Percentiles rank a stretch among this genome's conserved stretches.
phyloP scores from a whole-genome alignment of 169 alveolate genomes.

The Perkinsus chesapeaki region DNA sequence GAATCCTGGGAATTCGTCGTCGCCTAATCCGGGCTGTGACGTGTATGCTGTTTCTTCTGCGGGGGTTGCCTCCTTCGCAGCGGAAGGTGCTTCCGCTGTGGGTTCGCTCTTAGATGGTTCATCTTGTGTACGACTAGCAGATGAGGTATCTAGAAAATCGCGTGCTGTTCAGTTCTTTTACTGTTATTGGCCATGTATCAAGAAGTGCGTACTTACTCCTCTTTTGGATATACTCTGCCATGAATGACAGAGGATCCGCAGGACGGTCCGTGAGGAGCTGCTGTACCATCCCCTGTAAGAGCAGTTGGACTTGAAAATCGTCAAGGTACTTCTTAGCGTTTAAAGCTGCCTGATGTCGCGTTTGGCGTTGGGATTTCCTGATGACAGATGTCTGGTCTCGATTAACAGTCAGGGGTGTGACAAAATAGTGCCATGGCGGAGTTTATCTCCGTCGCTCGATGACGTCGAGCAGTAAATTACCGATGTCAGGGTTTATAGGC shows the following conservation, averaged over 20 bases:
- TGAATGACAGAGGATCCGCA: not conserved
- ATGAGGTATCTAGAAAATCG: not conserved
- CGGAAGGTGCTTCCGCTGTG: not conserved
- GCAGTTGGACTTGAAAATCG: not conserved
- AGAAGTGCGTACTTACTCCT: not conserved
- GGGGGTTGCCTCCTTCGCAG: not conserved
- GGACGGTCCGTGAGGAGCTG: constrained; percentile 5
- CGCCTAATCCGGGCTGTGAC: constrained; percentile 17
- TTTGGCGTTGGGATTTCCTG: not conserved
- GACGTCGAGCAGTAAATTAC: no score
- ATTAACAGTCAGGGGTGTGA: no score
- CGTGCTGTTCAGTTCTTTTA: not conserved
- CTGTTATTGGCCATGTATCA: not conserved
- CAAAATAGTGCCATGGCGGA: no score
- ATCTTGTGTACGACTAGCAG: not conserved
- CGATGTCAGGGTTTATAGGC: no score
- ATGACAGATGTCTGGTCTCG: no score
- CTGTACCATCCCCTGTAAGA: constrained; percentile 1
- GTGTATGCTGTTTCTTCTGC: not conserved
- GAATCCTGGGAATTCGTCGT: constrained; percentile 20
- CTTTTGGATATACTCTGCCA: not conserved
- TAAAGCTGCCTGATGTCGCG: constrained; percentile 9
- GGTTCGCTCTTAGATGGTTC: not conserved
- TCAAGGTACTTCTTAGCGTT: constrained; percentile 11
- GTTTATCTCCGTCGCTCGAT: no score